Base-by-base conservation (phyloP, 306 rosid genomes). In the Malus fusca region DNA sequence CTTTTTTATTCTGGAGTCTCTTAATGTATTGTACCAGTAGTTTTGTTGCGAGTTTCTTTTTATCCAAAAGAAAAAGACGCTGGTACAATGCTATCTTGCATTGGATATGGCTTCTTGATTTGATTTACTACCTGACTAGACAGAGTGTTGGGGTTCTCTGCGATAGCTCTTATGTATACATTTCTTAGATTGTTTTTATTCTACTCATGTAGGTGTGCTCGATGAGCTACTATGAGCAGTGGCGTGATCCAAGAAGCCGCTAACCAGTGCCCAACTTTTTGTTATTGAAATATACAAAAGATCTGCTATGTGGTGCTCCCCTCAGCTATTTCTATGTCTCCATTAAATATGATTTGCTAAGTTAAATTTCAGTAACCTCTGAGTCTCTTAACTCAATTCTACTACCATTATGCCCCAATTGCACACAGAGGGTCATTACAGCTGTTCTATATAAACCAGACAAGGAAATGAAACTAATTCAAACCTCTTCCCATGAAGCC, bases 381-480 rank as follows among this genome's bases (percentile, higher is more conserved):
- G 62, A 56, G 10, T 56, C 14, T n/a, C 25, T 56, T 12, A 8
- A 56, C 61, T 56, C 26, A 21, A 56, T 48, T 17, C 61, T 56
- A n/a, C 37, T 25, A 61, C 37, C 37, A 61, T 26, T 61, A 58
- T 61, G 17, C 26, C 13, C 22, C 30, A 58, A n/a, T 9, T 22
- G 5, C 14, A 58, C 30, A 58, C 15, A 58, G 5, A 58, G 11
- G 22, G 4, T n/a, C 14, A 22, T 58, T 58, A 11, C 22, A n/a
- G 30, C 14, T 58, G 30, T 58, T 21, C 63, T 25, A 23, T 22
- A 58, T 58, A 25, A 67, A 67, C 37, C 73, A 43, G 25, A 69
- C 65, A 78, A 83, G 89, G 80, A 75, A 71, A 79, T 77, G 21
- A 83, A 81, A 66, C 79, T 93, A 19, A 77, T 81, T 22, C 58